Evolutionary conservation across 2,329 filamentous ascomycete species (phyloP).

Genomic region (Hyphodiscus sp.): DNA sequence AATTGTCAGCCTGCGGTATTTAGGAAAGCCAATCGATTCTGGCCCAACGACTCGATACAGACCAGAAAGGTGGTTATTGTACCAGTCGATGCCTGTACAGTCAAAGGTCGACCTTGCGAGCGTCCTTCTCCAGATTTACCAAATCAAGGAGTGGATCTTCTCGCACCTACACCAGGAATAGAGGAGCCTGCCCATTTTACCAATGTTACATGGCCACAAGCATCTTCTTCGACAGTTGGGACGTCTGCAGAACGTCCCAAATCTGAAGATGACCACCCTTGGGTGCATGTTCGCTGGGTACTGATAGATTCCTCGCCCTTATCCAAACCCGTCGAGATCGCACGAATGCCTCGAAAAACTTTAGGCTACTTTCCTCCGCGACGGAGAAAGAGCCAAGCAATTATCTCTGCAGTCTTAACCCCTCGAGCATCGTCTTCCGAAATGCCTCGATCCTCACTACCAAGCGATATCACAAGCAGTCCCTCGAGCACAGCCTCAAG

Average conservation of each 20-base stretch:
- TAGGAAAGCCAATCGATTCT: slow-evolving; percentile 83
- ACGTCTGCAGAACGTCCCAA: slow-evolving; percentile 21
- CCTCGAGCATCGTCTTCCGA: slow-evolving; percentile 39
- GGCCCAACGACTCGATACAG: slow-evolving; percentile 89
- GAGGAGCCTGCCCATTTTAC: slow-evolving; percentile 25
- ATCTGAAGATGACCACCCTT: slow-evolving; percentile 52
- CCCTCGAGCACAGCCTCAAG: slow-evolving; percentile 20
- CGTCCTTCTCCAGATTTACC: slow-evolving; percentile 34
- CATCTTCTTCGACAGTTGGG: slow-evolving; percentile 21
- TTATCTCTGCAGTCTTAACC: slow-evolving; percentile 59
- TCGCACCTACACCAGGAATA: slow-evolving; percentile 42
- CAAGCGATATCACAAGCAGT: slow-evolving; percentile 16
- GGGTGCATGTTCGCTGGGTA: slow-evolving; percentile 88
- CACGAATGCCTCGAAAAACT: slow-evolving; percentile 69
- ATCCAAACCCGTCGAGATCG: slow-evolving; percentile 71
- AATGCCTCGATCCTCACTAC: slow-evolving; percentile 15
- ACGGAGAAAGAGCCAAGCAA: slow-evolving; percentile 62
- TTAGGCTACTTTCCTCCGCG: slow-evolving; percentile 90
- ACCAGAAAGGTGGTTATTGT: slow-evolving; percentile 73
- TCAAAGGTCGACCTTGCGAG: slow-evolving; percentile 68
- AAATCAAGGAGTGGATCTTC: slow-evolving; percentile 40
- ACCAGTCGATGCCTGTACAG: slow-evolving; percentile 81
- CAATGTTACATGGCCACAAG: slow-evolving; percentile 20
- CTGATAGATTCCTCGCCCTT: slow-evolving; percentile 62
- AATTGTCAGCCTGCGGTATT: slow-evolving; percentile 79